These are phyloP conservation scores for Tetrahymena thermophila DNA, from an alignment of 73 alveolate species.

Conservation along the genomic window DNA sequence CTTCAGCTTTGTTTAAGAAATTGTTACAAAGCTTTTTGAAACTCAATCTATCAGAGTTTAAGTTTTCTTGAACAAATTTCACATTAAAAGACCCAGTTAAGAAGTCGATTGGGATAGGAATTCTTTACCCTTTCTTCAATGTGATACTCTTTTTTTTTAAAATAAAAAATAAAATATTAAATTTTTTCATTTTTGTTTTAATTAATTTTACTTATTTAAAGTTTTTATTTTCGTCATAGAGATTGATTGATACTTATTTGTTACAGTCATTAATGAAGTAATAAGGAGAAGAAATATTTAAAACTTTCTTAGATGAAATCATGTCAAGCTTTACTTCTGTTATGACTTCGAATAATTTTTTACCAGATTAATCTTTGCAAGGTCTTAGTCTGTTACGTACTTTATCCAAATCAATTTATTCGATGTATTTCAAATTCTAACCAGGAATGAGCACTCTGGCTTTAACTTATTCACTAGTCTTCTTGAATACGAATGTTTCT, in stretches of 20 bases:
- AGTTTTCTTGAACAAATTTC: background rate
- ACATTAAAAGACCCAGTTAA: background rate
- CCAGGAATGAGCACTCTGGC: background rate
- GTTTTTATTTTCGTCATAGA: background rate
- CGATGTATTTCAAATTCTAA: background rate
- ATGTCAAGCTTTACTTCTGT: background rate
- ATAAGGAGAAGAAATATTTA: background rate
- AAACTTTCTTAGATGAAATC: background rate
- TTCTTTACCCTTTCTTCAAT: background rate
- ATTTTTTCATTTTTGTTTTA: too few relatives aligned
- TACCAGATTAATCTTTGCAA: background rate
- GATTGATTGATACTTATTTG: background rate
- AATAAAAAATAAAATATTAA: too few relatives aligned
- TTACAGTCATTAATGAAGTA: background rate
- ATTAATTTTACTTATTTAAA: background rate
- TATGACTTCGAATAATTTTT: background rate
- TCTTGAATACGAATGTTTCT: background rate
- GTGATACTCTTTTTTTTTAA: background rate
- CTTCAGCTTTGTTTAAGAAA: background rate
- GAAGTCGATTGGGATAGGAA: background rate
- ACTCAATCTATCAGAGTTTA: background rate
- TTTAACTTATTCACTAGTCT: background rate
- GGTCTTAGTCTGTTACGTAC: background rate
- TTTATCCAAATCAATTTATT: background rate
- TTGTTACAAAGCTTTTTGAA: background rate